Evolutionary conservation across 208 protist species (phyloP).

Genomic region (Trypanosoma melophagium): DNA sequence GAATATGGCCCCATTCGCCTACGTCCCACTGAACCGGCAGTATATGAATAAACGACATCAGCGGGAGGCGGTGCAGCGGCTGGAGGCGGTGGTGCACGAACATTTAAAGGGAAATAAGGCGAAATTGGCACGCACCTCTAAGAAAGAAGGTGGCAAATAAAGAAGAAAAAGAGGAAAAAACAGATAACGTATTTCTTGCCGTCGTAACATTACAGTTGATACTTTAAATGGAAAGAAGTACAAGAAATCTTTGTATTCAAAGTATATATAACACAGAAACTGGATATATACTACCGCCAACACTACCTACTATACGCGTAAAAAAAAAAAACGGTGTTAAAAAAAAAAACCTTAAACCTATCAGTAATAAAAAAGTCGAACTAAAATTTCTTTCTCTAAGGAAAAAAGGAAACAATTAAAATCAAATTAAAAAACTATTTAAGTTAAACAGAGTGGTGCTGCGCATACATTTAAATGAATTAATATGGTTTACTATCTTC

Average conservation of each 20-base stretch:
- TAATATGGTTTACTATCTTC: no score
- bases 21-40: slow-evolving; percentile 86
- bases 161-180: slow-evolving; percentile 19
- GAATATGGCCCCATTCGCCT: slow-evolving; percentile 85
- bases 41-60: slow-evolving; percentile 90
- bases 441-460: no score
- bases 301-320: not conserved
- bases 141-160: slow-evolving; percentile 25
- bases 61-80: slow-evolving; percentile 78
- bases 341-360: slow-evolving; percentile 1
- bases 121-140: slow-evolving; percentile 45
- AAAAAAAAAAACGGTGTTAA: slow-evolving; percentile 14
- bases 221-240: not conserved
- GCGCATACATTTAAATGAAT: no score
- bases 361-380: slow-evolving; percentile 2
- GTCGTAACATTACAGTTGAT: no score
- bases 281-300: not conserved
- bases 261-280: not conserved
- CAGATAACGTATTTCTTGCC: no score
- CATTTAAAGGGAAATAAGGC: slow-evolving; percentile 86
- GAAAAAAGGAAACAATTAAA: not conserved
- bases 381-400: slow-evolving; percentile 17
- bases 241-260: slow-evolving; percentile 14
- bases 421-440: no score
- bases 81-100: slow-evolving; percentile 48